Conservation (phyloP, 2,329 filamentous ascomycete genomes). For the Nectriaceae sp. region DNA sequence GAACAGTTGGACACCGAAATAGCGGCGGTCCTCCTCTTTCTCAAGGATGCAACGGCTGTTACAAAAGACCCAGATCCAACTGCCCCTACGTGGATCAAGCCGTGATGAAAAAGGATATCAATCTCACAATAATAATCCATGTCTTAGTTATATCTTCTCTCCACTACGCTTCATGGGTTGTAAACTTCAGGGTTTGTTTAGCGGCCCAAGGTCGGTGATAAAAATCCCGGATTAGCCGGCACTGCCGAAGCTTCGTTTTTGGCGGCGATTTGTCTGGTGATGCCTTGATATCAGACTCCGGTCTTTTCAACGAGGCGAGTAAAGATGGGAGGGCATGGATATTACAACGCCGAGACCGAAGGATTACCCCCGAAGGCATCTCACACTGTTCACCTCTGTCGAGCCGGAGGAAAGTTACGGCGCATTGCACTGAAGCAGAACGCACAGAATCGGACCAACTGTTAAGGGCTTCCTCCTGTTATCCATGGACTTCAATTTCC, state of each 20-base stretch:
- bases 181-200: not conserved
- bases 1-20: too few relatives aligned
- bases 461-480: not conserved
- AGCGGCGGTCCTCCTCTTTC: too few relatives aligned
- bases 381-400: too few relatives aligned
- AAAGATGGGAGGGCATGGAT: too few relatives aligned
- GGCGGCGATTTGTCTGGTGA: not conserved
- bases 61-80: too few relatives aligned
- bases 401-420: too few relatives aligned
- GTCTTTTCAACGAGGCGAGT: not conserved
- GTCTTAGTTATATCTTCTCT: not conserved
- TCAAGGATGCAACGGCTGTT: too few relatives aligned
- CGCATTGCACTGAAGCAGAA: too few relatives aligned
- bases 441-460: too few relatives aligned
- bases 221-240: not conserved
- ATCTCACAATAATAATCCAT: not conserved
- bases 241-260: not conserved
- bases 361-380: conserved; percentile 11
- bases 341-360: conserved; percentile 4
- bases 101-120: not conserved
- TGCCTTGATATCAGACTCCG: too few relatives aligned
- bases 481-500: not conserved
- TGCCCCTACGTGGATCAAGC: not conserved
- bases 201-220: not conserved
- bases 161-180: not conserved